Percentiles rank a stretch among this genome's conserved stretches.
Evolutionary conservation across 2,329 filamentous ascomycete genomes (phyloP).

Genomic region (Aureobasidium namibiae): DNA sequence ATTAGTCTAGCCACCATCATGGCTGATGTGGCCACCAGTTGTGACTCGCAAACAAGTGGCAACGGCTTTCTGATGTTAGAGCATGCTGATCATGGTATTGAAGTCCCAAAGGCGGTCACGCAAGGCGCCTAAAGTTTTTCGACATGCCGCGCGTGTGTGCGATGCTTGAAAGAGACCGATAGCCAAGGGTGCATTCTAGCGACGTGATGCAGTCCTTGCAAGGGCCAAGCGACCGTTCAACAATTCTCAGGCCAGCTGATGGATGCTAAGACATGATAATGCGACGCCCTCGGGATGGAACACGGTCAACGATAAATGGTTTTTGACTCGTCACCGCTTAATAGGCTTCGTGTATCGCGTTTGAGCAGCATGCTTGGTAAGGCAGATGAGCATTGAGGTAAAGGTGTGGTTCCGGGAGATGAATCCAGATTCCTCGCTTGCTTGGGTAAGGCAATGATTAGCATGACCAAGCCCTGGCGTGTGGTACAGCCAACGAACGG

Average conservation of each 20-base stretch:
- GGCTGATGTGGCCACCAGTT: conserved; percentile 2
- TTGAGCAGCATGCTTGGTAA: conserved; percentile 6
- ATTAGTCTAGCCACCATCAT: neutral
- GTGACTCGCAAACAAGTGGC: conserved; percentile 4
- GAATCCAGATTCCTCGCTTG: conserved; percentile 12
- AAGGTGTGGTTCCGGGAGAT: conserved; percentile 5
- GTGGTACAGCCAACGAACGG: conserved; percentile 10
- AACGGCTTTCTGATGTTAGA: conserved; percentile 5
- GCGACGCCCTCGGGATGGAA: neutral
- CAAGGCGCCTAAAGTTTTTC: conserved; percentile 6
- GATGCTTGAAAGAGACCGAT: neutral
- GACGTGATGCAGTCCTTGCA: neutral
- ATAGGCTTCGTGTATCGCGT: conserved; percentile 2
- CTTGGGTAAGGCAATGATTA: conserved; percentile 6
- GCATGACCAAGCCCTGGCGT: conserved; percentile 2
- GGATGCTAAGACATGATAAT: conserved; percentile 5
- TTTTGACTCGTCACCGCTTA: conserved; percentile 8
- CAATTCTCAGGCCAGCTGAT: conserved; percentile 4
- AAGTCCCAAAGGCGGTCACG: neutral
- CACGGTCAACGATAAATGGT: neutral
- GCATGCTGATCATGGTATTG: conserved; percentile 10
- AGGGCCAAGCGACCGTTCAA: conserved; percentile 7
- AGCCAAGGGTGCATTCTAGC: neutral
- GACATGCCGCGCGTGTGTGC: conserved; percentile 6
- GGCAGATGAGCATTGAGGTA: conserved; percentile 6